Base-by-base conservation (phyloP, 2,329 filamentous ascomycete species). In the Didymella keratinophila region DNA sequence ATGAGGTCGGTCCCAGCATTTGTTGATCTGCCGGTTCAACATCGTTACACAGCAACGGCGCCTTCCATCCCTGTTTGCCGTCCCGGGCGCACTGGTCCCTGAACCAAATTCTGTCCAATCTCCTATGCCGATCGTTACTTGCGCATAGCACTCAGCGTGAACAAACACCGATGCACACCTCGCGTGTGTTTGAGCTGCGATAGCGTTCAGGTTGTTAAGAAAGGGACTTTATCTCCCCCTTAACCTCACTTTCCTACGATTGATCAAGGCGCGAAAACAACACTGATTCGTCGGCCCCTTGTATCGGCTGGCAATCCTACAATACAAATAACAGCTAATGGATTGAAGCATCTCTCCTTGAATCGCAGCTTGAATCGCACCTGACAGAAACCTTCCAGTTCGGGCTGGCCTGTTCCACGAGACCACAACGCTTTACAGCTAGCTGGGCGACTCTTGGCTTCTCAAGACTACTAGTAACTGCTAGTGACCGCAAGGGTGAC, bases 31-130 rank as follows among this genome's bases (percentile, higher is more conserved):
- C 56, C 56, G 39, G 44, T 47, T 27, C 45, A 58, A 30, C 27
- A 49, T 54, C 41, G 50, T 58, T 25, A 50, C 56, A 45, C 56
- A 58, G 51, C 41, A 58, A 58, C 56, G 56, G 56, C 56, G 50
- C 45, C 56, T 47, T 47, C 53, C 52, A 49, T 44, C 49, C 55
- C 43, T 49, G 37, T 18, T 39, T 49, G 39, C 49, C 56, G 50
- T 49, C 44, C 56, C 56, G 56, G 25, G n/a, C 39, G 42, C 52
- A 50, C 11, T 28, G 47, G 43, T 54, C 46, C 46, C 56, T 54
- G 39, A 47, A 30, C 49, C 41, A 46, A 51, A 45, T n/a, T 46
- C 36, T 51, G 27, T 32, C 23, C 30, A 41, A 41, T 44, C 27
- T 52, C 28, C 37, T 18, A 49, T n/a, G 53, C 18, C 46, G 46